Evolutionary conservation across 306 rosid genomes (phyloP).

Genomic region (cucumber (Cucumis sativus)): DNA sequence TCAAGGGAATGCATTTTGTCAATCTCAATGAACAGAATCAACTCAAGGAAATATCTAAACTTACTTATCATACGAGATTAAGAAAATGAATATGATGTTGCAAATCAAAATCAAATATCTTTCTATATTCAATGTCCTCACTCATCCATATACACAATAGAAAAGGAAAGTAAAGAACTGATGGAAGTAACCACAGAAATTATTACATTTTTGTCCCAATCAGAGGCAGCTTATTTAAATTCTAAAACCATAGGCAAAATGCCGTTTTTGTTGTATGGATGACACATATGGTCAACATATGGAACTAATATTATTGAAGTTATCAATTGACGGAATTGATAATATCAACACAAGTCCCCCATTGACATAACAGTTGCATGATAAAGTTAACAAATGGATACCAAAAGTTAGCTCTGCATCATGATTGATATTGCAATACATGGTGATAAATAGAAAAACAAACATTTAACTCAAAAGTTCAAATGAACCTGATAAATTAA

Average conservation of each 20-base stretch:
- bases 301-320: not conserved
- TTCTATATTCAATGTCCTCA: not conserved
- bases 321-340: not conserved
- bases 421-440: not conserved
- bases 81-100: not conserved
- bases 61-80: not conserved
- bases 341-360: not conserved
- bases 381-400: not conserved
- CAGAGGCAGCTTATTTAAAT: not conserved
- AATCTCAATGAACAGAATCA: not conserved
- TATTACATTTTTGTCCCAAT: not conserved
- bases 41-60: not conserved
- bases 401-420: not conserved
- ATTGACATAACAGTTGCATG: not conserved
- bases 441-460: not conserved
- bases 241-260: not conserved
- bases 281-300: not conserved
- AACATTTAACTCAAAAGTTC: not conserved
- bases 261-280: not conserved
- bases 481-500: constrained; percentile 65
- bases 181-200: not conserved
- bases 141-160: not conserved
- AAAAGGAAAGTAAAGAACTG: not conserved
- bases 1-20: not conserved
- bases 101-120: not conserved